phyloP scores from a whole-genome alignment of 1,284 basidiomycete genomes.

The Phlebopus sp. region DNA sequence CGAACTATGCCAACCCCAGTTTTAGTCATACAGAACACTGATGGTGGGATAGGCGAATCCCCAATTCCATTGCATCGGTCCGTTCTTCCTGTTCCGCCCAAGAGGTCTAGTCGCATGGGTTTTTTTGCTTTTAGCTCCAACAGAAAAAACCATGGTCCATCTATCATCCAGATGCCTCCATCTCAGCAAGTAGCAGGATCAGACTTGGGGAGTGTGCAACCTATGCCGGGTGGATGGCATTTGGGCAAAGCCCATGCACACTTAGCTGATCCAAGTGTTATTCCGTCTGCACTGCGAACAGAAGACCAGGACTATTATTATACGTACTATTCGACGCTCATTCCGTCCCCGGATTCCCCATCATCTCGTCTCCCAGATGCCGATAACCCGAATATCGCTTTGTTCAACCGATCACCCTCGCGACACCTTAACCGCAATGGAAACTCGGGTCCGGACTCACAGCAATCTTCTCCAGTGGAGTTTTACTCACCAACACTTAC shows the following conservation, averaged over 20 bases:
- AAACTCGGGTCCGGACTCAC: slow-evolving; percentile 17
- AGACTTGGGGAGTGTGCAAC: slow-evolving; percentile 2
- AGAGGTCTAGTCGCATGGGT: slow-evolving; percentile 48
- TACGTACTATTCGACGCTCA: slow-evolving; percentile 39
- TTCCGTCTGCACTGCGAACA: slow-evolving; percentile 28
- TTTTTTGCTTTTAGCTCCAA: slow-evolving; percentile 33
- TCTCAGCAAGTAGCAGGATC: slow-evolving; percentile 14
- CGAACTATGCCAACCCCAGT: slow-evolving; percentile 36
- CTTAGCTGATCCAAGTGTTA: slow-evolving; percentile 8
- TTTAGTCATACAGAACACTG: slow-evolving; percentile 40
- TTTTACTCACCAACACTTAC: slow-evolving; percentile 18
- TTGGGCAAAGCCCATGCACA: slow-evolving; percentile 12
- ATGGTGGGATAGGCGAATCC: slow-evolving; percentile 59
- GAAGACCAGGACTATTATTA: slow-evolving; percentile 41
- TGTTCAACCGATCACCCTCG: slow-evolving; percentile 6
- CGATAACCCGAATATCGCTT: slow-evolving; percentile 4
- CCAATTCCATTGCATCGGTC: slow-evolving; percentile 41
- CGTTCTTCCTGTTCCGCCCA: slow-evolving; percentile 17
- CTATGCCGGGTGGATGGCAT: slow-evolving; percentile 20
- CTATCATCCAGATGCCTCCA: slow-evolving; percentile 10
- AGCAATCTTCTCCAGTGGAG: slow-evolving; percentile 18
- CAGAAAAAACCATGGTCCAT: slow-evolving; percentile 12
- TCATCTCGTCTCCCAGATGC: slow-evolving; percentile 2
- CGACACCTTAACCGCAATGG: slow-evolving; percentile 13
- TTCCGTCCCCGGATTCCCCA: slow-evolving; percentile 13